phyloP scores from a whole-genome alignment of 768 basidiomycete genomes.

The Suillus decipiens region DNA sequence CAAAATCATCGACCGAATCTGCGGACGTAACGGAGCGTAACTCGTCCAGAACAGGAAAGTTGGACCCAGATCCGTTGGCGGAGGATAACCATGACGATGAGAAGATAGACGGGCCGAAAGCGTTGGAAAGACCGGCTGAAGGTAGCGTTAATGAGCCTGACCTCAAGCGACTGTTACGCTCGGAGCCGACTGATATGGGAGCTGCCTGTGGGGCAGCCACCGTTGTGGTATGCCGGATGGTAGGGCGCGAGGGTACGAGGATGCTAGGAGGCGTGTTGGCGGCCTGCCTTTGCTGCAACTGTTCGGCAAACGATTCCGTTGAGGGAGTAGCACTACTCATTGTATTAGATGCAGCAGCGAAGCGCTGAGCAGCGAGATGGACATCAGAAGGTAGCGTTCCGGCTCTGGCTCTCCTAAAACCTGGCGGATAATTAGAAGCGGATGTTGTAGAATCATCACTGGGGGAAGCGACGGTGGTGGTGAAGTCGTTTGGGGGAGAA shows the following conservation, averaged over 20 bases:
- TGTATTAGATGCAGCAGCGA: constrained; percentile 65
- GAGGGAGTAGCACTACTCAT: constrained; percentile 50
- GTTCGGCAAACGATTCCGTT: constrained; percentile 51
- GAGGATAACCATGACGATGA: constrained; percentile 86
- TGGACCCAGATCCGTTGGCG: constrained; percentile 53
- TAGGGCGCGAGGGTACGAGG: constrained; percentile 57
- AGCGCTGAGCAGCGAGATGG: constrained; percentile 82
- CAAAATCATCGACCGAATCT: constrained; percentile 84
- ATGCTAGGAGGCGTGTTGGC: constrained; percentile 39
- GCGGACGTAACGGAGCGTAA: constrained; percentile 77
- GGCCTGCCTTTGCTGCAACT: constrained; percentile 41
- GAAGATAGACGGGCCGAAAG: constrained; percentile 88
- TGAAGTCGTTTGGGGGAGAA: constrained; percentile 70
- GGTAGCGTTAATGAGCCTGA: constrained; percentile 93
- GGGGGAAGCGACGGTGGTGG: constrained; percentile 57
- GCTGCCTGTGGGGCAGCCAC: constrained; percentile 51
- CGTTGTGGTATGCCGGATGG: constrained; percentile 74
- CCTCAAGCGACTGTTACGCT: constrained; percentile 81
- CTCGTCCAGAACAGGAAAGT: constrained; percentile 74
- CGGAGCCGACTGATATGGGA: constrained; percentile 36
- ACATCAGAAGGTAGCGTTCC: constrained; percentile 97
- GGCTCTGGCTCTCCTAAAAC: constrained; percentile 93
- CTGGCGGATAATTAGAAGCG: constrained; percentile 77
- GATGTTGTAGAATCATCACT: constrained; percentile 61
- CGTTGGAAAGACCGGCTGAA: constrained; percentile 71